phyloP scores from a whole-genome alignment of 1,284 basidiomycete species.

The Marasmius oreades region DNA sequence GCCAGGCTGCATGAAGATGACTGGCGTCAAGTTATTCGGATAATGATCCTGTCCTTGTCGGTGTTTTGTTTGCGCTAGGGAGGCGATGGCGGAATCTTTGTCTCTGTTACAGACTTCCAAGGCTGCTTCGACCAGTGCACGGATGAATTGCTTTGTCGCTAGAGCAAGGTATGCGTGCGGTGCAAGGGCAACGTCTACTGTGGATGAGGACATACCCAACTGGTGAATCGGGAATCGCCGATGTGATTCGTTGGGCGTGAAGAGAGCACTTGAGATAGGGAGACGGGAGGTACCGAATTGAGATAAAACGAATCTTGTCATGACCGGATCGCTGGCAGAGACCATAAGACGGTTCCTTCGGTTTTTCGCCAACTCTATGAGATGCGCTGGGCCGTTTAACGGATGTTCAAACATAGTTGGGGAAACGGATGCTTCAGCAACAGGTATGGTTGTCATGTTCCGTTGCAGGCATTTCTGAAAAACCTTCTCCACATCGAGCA shows the following conservation, averaged over 20 bases:
- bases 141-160: constrained; percentile 31
- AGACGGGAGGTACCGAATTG: constrained; percentile 9
- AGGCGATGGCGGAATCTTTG: constrained; percentile 16
- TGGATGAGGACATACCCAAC: constrained; percentile 21
- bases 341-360: constrained; percentile 4
- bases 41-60: constrained; percentile 7
- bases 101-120: constrained; percentile 30
- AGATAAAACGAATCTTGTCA: constrained; percentile 6
- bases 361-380: too few species aligned
- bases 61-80: constrained; percentile 3
- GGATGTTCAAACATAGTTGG: neutral
- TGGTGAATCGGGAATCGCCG: constrained; percentile 24
- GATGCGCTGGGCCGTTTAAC: too few species aligned
- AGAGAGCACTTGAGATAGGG: constrained; percentile 11
- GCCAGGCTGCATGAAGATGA: constrained; percentile 3
- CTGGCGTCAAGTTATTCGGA: neutral
- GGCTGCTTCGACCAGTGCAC: constrained; percentile 31
- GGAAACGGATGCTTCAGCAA: neutral
- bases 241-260: neutral
- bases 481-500: constrained; percentile 18
- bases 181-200: constrained; percentile 36
- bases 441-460: neutral
- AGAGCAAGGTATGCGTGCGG: constrained; percentile 44
- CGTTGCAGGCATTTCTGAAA: neutral
- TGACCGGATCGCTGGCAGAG: constrained; percentile 5